These are phyloP conservation scores for Globisporangium abappressorium DNA, from an alignment of 352 stramenopile species.

Conservation along the genomic window DNA sequence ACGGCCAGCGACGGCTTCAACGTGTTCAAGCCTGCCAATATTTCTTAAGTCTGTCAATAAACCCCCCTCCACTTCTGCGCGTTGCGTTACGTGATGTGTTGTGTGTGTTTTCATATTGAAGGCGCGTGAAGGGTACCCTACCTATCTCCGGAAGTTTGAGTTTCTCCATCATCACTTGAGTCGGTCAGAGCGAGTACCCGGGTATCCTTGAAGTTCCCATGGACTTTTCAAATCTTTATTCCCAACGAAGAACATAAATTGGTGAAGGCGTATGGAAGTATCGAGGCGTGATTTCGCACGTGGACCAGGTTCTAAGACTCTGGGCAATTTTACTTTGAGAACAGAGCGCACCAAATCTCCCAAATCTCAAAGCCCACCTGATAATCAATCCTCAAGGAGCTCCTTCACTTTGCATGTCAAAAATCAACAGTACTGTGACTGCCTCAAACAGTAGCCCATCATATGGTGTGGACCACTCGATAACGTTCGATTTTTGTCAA, in stretches of 20 bases:
- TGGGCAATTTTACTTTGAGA: background rate
- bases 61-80: background rate
- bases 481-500: background rate
- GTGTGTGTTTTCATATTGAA: background rate
- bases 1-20: conserved; percentile 97
- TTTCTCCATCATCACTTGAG: too few species aligned
- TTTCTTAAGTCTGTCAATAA: conserved; percentile 57
- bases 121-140: too few species aligned
- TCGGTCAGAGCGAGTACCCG: too few species aligned
- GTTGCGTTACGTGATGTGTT: background rate
- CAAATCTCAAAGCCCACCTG: background rate
- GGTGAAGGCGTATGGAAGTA: too few species aligned
- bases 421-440: background rate
- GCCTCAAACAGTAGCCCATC: background rate
- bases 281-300: too few species aligned
- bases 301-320: background rate
- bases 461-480: background rate
- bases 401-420: background rate
- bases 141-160: too few species aligned
- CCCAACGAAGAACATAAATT: too few species aligned
- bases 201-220: too few species aligned
- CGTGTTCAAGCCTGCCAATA: conserved; percentile 96
- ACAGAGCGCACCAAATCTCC: background rate
- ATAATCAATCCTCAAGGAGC: background rate
- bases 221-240: too few species aligned